phyloP scores from a whole-genome alignment of 148 eudicot genomes.

The Vaccinium vitisidaea region DNA sequence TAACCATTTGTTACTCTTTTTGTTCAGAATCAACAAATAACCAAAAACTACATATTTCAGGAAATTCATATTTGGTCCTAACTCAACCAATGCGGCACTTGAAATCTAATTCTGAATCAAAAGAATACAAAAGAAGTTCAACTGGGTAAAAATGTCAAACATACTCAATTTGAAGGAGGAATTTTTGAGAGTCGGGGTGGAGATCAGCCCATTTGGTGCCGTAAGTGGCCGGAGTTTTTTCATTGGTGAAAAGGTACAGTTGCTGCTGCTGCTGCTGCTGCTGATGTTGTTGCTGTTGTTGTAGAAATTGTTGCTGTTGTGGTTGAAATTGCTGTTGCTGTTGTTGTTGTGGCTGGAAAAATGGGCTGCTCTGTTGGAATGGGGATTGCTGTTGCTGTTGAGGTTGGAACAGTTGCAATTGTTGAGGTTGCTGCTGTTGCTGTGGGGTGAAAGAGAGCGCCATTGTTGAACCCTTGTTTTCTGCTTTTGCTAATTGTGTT shows the following conservation, averaged over 20 bases:
- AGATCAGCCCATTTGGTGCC: conserved; percentile 90
- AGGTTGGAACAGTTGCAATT: conserved; percentile 28
- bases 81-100: background rate
- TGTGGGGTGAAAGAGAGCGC: conserved; percentile 64
- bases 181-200: conserved; percentile 87
- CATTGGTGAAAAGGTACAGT: conserved; percentile 74
- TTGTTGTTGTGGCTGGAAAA: conserved; percentile 32
- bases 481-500: background rate
- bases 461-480: conserved; percentile 32
- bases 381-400: conserved; percentile 33
- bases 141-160: background rate
- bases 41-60: too few relatives aligned
- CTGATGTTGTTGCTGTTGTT: conserved; percentile 19
- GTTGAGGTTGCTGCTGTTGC: conserved; percentile 36
- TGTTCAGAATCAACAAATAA: too few relatives aligned
- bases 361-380: conserved; percentile 20
- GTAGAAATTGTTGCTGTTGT: conserved; percentile 28
- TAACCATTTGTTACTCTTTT: too few relatives aligned
- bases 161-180: conserved; percentile 80
- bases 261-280: conserved; percentile 59
- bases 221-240: conserved; percentile 75
- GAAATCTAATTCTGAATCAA: background rate
- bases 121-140: background rate
- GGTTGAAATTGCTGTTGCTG: conserved; percentile 31
- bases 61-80: too few relatives aligned